A percentile compares a stretch with the other conserved stretches of the same genome.
These are phyloP conservation scores for Scutellaria baicalensis DNA, from an alignment of 257 asterid genomes.

Conservation along the genomic window DNA sequence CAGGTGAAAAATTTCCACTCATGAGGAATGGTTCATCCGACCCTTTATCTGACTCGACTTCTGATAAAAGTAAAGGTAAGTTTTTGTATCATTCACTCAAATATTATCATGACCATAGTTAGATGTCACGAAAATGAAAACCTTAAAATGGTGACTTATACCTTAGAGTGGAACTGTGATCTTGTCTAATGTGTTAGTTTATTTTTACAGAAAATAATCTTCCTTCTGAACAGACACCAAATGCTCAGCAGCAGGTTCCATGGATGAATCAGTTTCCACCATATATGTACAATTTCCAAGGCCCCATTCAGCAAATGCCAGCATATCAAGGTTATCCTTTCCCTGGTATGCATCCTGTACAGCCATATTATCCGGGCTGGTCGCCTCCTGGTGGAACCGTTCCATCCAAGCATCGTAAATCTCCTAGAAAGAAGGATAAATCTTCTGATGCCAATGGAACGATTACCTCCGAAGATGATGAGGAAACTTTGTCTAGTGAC, in stretches of 20 bases:
- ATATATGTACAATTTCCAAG: slow-evolving; percentile 58
- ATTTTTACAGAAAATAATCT: slow-evolving; percentile 34
- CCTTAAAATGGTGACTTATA: neutral
- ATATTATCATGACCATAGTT: neutral
- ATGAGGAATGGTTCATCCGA: slow-evolving; percentile 37
- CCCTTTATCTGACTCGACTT: slow-evolving; percentile 32
- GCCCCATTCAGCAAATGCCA: slow-evolving; percentile 42
- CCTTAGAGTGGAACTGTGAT: neutral
- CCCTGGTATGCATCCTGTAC: slow-evolving; percentile 44
- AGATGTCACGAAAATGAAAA: neutral
- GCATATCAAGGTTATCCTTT: slow-evolving; percentile 46
- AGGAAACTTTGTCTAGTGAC: slow-evolving; percentile 40
- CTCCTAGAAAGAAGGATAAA: slow-evolving; percentile 44
- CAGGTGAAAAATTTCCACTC: slow-evolving; percentile 39
- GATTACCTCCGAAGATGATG: slow-evolving; percentile 54
- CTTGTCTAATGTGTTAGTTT: neutral
- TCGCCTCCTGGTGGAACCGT: slow-evolving; percentile 31
- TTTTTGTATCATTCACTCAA: neutral
- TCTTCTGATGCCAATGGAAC: slow-evolving; percentile 25
- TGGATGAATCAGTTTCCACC: slow-evolving; percentile 81
- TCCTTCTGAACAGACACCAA: slow-evolving; percentile 33
- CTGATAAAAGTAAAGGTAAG: slow-evolving; percentile 50
- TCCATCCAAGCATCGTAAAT: slow-evolving; percentile 28
- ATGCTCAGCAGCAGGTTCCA: slow-evolving; percentile 56
- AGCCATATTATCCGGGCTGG: slow-evolving; percentile 66